Percentiles rank a stretch among this genome's conserved stretches.
Conservation (phyloP, 106 monocot genomes). For the Allium cepa region DNA sequence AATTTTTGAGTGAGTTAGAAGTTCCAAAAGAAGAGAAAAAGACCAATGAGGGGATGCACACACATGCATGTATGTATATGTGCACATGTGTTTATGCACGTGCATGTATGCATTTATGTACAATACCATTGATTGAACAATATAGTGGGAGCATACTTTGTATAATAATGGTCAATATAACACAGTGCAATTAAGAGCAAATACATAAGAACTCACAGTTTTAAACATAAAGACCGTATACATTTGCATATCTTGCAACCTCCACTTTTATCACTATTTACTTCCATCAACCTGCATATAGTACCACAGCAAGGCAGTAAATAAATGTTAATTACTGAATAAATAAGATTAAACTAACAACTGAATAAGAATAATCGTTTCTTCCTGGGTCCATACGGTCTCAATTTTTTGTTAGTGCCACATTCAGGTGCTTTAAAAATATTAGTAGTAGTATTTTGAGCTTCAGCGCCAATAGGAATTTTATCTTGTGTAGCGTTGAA, state of each 20-base stretch:
- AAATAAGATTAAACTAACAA: not conserved
- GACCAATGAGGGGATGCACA: not conserved
- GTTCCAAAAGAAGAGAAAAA: not conserved
- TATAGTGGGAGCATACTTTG: not conserved
- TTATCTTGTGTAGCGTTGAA: conserved; percentile 18
- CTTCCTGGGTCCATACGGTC: conserved; percentile 46
- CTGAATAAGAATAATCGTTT: conserved; percentile 12
- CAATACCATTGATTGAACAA: not conserved
- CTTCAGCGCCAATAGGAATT: conserved; percentile 7
- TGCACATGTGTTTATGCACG: not conserved
- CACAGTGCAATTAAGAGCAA: not conserved
- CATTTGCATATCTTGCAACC: conserved; percentile 87
- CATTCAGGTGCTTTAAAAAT: conserved; percentile 13
- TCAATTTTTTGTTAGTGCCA: conserved; percentile 21
- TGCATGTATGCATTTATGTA: not conserved
- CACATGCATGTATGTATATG: not conserved
- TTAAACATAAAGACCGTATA: conserved; percentile 96
- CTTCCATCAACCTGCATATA: conserved; percentile 50
- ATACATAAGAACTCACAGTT: conserved; percentile 46
- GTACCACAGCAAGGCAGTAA: not conserved
- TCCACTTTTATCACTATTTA: conserved; percentile 53
- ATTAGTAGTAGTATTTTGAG: conserved; percentile 20
- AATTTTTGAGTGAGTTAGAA: not conserved
- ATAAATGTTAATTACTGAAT: not conserved
- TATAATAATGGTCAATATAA: not conserved